These are phyloP conservation scores for Pseudocercospora ulei DNA, from an alignment of 2,329 filamentous ascomycete species.

Conservation along the genomic window DNA sequence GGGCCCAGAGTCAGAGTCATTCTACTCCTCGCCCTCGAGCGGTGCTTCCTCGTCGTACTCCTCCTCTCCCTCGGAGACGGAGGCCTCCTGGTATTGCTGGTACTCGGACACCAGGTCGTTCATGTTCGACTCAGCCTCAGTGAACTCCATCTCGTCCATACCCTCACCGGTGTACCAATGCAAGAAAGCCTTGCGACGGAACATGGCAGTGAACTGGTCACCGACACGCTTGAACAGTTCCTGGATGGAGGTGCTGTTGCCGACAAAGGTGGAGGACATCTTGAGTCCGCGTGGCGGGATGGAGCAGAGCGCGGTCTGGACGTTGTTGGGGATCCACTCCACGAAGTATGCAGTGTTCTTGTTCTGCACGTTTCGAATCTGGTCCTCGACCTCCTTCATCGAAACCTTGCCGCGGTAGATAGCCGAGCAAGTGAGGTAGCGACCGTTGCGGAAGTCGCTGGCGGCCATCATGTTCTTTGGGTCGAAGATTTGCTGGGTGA, in stretches of 20 bases:
- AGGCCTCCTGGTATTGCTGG: slow-evolving; percentile 99
- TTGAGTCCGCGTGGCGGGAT: slow-evolving; percentile 95
- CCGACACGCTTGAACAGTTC: slow-evolving; percentile 99
- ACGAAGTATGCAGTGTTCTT: slow-evolving; percentile 99
- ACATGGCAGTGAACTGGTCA: slow-evolving; percentile 99
- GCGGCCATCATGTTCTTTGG: slow-evolving; percentile 99
- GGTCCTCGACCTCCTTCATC: slow-evolving; percentile 99
- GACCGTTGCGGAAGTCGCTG: slow-evolving; percentile 98
- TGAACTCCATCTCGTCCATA: slow-evolving; percentile 99
- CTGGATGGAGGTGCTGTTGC: slow-evolving; percentile 99
- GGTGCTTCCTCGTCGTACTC: slow-evolving; percentile 82
- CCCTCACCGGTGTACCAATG: slow-evolving; percentile 99
- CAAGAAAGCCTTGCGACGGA: slow-evolving; percentile 99
- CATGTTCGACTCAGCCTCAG: slow-evolving; percentile 99
- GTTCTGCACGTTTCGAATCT: slow-evolving; percentile 99
- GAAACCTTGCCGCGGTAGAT: slow-evolving; percentile 99
- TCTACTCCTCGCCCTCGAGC: slow-evolving; percentile 61
- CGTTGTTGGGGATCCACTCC: slow-evolving; percentile 99
- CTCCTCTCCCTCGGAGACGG: slow-evolving; percentile 93
- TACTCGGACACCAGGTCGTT: slow-evolving; percentile 99
- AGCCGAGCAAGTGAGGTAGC: slow-evolving; percentile 97
- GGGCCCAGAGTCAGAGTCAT: no score
- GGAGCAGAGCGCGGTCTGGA: slow-evolving; percentile 98
- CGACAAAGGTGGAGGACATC: slow-evolving; percentile 98
- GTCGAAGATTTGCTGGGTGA: slow-evolving; percentile 99